Evolutionary conservation across 2,329 filamentous ascomycete genomes (phyloP).

Genomic region (Ophiosphaerella herpotricha): DNA sequence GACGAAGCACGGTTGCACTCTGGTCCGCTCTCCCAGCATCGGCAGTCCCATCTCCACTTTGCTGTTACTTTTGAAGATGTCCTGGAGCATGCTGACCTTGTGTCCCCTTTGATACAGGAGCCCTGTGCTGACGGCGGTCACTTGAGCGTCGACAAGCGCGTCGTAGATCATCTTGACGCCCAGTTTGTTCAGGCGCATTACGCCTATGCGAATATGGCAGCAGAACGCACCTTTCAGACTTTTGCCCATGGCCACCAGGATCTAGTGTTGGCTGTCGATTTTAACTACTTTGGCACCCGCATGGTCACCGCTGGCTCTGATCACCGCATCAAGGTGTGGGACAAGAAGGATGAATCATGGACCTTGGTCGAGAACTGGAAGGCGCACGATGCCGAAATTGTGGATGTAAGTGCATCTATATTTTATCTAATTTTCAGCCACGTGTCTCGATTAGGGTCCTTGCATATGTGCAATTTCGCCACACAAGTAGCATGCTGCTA

Average conservation of each 20-base stretch:
- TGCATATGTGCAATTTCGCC: conserved; percentile 20
- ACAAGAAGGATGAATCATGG: conserved; percentile 78
- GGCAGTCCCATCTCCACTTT: conserved; percentile 41
- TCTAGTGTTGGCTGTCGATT: conserved; percentile 81
- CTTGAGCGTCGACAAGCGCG: conserved; percentile 28
- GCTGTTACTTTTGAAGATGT: conserved; percentile 35
- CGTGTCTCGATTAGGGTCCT: conserved; percentile 18
- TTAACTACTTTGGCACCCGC: conserved; percentile 90
- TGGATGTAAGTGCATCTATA: conserved; percentile 66
- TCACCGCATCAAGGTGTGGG: conserved; percentile 90
- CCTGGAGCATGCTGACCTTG: conserved; percentile 38
- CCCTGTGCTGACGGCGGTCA: conserved; percentile 38
- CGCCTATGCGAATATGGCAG: conserved; percentile 42
- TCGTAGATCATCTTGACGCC: conserved; percentile 32
- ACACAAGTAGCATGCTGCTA: conserved; percentile 22
- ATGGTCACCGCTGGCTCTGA: conserved; percentile 91
- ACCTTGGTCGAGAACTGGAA: conserved; percentile 83
- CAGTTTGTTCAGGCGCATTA: conserved; percentile 34
- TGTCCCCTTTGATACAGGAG: conserved; percentile 41
- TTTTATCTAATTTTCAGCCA: conserved; percentile 22
- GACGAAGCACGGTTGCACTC: conserved; percentile 37
- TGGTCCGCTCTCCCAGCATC: conserved; percentile 28
- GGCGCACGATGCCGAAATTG: conserved; percentile 86
- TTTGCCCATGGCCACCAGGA: conserved; percentile 78
- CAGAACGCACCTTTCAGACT: conserved; percentile 54